phyloP scores from a whole-genome alignment of 164 flowering plant genomes.

The Amborella trichopoda region DNA sequence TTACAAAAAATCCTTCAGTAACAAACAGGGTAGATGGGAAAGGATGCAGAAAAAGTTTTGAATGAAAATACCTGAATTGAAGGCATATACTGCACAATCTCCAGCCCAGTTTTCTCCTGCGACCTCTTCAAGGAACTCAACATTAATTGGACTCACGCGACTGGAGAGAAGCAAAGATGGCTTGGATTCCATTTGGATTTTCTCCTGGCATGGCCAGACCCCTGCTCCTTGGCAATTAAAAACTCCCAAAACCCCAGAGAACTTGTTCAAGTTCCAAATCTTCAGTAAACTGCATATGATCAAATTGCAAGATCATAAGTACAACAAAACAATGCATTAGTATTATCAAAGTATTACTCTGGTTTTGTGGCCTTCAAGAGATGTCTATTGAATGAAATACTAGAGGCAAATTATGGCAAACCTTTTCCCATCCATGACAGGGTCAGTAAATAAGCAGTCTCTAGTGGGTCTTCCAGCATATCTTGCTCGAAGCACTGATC shows the following conservation, averaged over 20 bases:
- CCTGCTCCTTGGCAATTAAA: conserved; percentile 93
- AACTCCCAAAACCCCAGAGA: conserved; percentile 57
- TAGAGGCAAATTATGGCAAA: conserved; percentile 6
- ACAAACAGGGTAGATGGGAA: neutral
- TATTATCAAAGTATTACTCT: no score
- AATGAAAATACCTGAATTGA: conserved; percentile 34
- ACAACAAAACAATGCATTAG: no score
- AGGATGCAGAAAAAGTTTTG: neutral
- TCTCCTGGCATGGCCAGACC: conserved; percentile 43
- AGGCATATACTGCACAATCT: conserved; percentile 51
- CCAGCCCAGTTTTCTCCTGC: conserved; percentile 59
- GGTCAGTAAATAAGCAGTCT: conserved; percentile 53
- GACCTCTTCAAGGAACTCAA: conserved; percentile 46
- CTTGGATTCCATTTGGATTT: conserved; percentile 1
- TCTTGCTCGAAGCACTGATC: conserved; percentile 50
- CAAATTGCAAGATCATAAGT: no score
- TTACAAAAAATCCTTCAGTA: no score
- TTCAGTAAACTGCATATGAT: conserved; percentile 55
- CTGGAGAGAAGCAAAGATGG: conserved; percentile 18
- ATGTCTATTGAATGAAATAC: no score
- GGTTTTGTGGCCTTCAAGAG: no score
- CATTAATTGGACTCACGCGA: conserved; percentile 34
- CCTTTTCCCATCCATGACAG: conserved; percentile 67
- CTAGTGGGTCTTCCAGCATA: conserved; percentile 58
- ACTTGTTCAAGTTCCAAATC: conserved; percentile 79